Percentiles rank a stretch among this genome's conserved stretches.
phyloP scores from a whole-genome alignment of 208 protist species.

The Entamoeba invadens region DNA sequence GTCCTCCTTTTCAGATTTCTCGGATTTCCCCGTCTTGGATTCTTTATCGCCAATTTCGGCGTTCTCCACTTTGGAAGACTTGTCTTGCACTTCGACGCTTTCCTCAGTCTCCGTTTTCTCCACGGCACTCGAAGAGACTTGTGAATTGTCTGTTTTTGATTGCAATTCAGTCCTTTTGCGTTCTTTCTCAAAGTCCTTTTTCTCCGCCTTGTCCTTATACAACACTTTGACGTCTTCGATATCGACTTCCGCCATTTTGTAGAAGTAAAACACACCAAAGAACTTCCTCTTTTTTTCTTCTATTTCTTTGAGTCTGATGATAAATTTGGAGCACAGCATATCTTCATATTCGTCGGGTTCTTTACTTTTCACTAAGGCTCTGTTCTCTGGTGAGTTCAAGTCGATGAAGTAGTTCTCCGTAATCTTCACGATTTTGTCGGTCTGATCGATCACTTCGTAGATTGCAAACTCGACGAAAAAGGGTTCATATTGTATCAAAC shows the following conservation, averaged over 20 bases:
- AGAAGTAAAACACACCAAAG: not conserved
- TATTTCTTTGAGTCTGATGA: not conserved
- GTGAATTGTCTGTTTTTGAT: too few species aligned
- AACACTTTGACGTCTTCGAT: not conserved
- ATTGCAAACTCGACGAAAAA: not conserved
- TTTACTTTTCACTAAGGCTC: not conserved
- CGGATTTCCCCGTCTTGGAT: too few species aligned
- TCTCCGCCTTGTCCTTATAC: not conserved
- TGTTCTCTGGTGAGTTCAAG: not conserved
- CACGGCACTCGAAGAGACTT: not conserved
- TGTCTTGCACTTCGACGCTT: not conserved
- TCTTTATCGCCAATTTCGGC: not conserved
- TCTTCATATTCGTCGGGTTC: not conserved
- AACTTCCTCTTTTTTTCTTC: not conserved
- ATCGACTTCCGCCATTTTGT: not conserved
- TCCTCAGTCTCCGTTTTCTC: not conserved
- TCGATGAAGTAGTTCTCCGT: not conserved
- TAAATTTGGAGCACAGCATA: not conserved
- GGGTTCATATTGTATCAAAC: not conserved
- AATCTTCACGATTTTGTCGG: not conserved
- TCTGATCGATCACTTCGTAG: not conserved
- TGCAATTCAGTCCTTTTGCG: not conserved
- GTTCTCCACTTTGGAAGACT: not conserved
- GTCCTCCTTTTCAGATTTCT: too few species aligned
- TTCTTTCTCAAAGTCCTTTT: not conserved